A percentile compares a stretch with the other conserved stretches of the same genome.
phyloP scores from a whole-genome alignment of 169 alveolate genomes.

The Plasmodium adleri region DNA sequence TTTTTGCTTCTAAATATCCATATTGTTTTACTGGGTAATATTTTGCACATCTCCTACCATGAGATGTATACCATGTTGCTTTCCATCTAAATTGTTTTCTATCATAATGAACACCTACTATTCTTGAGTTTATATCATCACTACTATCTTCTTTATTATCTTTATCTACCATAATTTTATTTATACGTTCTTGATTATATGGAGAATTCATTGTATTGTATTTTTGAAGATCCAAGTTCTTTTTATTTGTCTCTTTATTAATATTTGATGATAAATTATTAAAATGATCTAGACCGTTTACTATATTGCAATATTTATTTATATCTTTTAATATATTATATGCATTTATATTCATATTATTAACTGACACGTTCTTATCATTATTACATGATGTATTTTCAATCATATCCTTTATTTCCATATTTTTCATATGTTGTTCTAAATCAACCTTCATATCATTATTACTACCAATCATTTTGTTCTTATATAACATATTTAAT shows the following conservation, averaged over 20 bases:
- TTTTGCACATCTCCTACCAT: constrained; percentile 83
- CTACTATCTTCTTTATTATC: constrained; percentile 53
- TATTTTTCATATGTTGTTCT: too few relatives aligned
- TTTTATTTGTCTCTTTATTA: neutral
- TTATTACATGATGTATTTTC: constrained; percentile 1
- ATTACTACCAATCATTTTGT: neutral
- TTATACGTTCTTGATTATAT: constrained; percentile 7
- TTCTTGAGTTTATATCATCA: constrained; percentile 78
- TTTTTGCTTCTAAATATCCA: constrained; percentile 84
- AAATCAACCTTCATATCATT: neutral
- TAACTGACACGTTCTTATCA: neutral
- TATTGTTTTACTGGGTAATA: constrained; percentile 83
- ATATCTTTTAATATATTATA: constrained; percentile 1
- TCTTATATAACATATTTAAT: neutral
- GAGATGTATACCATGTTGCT: constrained; percentile 84
- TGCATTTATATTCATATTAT: constrained; percentile 6
- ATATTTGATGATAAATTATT: neutral
- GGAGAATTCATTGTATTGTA: neutral
- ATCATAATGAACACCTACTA: constrained; percentile 84
- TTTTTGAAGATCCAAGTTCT: too few relatives aligned
- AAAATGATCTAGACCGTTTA: neutral
- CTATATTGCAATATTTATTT: constrained; percentile 32
- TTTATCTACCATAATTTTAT: neutral
- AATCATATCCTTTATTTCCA: neutral
- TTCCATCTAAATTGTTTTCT: constrained; percentile 85